Base-by-base conservation (phyloP, 2,329 filamentous ascomycete genomes). In the Alternaria brassicicola region DNA sequence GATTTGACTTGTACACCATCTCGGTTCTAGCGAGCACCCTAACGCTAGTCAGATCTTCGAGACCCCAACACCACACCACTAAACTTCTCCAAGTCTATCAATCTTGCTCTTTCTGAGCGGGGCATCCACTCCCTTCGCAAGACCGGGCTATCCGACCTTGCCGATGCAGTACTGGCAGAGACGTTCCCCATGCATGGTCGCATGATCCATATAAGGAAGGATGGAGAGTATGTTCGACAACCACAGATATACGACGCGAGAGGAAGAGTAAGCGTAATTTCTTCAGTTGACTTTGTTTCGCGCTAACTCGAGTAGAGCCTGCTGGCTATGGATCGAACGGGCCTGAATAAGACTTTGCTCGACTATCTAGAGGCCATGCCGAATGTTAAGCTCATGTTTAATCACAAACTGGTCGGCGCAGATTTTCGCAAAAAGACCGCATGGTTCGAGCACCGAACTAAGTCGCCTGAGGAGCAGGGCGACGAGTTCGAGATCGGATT, bases 71-170 rank as follows among this genome's bases (percentile, higher is more conserved):
- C 91, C 0, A 88, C 88, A 28, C 93, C 94, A 3, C 83, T 98
- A 61, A 97, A 97, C 78, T 97, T 97, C 74, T 96, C 93, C 60
- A 96, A 93, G 77, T 98, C 95, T n/a, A 99, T 99, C 82, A 99
- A 99, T 74, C 81, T 99, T 54, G 94, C 95, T 21, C 83, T 99
- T 1, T 98, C 95, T 0, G 93, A 98, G 76, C 88, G 95, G 57
- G 95, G 95, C 30, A 93, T 98, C 76, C 91, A 95, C 76, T 91
- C 94, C 21, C 89, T 99, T 79, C 85, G 86, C 51, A 82, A 90
- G 67, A 87, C 91, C 1, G 86, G 87, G 25, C 85, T 88, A 30
- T 79, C 86, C 3, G 84, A 83, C 3, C 84, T 98, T 33, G 81
- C 97, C 30, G 84, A 93, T 12, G 83, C 88, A 67, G 87, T 98